Percentiles rank a stretch among this genome's conserved stretches.
Conservation (phyloP, 2,329 filamentous ascomycete species). For the Lasiodiplodia gonubiensis region DNA sequence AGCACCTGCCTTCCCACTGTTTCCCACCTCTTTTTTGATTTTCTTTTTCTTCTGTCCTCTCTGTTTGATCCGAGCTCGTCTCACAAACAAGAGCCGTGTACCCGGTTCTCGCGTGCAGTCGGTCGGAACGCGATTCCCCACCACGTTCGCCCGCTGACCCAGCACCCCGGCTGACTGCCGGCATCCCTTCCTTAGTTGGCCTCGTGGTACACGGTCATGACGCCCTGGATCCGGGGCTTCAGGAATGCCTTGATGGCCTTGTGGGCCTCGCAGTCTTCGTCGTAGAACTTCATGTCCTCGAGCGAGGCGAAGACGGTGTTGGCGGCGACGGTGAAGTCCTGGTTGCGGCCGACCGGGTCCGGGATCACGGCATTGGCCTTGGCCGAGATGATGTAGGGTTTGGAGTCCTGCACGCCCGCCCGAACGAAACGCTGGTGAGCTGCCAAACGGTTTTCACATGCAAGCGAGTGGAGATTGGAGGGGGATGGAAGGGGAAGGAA, state of each 20-base stretch:
- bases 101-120: background rate
- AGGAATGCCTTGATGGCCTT: constrained; percentile 50
- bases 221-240: constrained; percentile 34
- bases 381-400: constrained; percentile 68
- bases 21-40: background rate
- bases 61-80: background rate
- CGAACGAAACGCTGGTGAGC: constrained; percentile 4
- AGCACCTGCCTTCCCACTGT: background rate
- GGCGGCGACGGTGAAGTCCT: constrained; percentile 68
- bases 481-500: background rate
- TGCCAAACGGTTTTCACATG: background rate
- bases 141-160: background rate
- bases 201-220: constrained; percentile 31
- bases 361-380: constrained; percentile 58
- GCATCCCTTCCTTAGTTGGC: constrained; percentile 1
- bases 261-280: constrained; percentile 61
- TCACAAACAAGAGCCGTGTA: background rate
- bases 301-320: constrained; percentile 65
- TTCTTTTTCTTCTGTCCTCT: background rate
- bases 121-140: background rate
- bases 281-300: constrained; percentile 72
- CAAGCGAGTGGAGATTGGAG: constrained; percentile 6
- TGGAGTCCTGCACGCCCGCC: constrained; percentile 60
- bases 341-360: constrained; percentile 57
- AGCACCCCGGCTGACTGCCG: background rate